Percentiles rank a stretch among this genome's conserved stretches.
phyloP scores from a whole-genome alignment of 129 eudicot species.

The Mikania micrantha region DNA sequence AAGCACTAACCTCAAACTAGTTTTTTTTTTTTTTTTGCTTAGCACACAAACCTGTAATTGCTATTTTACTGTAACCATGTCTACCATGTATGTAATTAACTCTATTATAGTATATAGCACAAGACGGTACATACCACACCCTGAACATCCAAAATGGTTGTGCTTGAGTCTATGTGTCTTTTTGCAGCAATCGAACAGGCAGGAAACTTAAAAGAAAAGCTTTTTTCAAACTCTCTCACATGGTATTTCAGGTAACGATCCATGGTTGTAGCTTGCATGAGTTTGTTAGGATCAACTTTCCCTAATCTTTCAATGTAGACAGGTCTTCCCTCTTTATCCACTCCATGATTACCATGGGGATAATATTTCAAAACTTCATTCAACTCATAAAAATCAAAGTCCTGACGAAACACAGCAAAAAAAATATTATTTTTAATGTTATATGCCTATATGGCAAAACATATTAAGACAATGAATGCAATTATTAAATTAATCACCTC shows the following conservation, averaged over 20 bases:
- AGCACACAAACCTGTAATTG: too few species aligned
- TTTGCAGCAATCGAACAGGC: constrained; percentile 93
- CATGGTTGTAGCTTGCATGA: constrained; percentile 92
- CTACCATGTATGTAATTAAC: too few species aligned
- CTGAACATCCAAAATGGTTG: constrained; percentile 88
- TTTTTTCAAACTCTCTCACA: constrained; percentile 77
- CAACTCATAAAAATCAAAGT: constrained; percentile 72
- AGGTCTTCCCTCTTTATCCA: constrained; percentile 90
- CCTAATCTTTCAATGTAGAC: constrained; percentile 88
- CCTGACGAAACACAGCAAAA: constrained; percentile 40
- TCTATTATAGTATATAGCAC: not conserved
- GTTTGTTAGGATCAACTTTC: constrained; percentile 81
- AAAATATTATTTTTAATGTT: constrained; percentile 1
- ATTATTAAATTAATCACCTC: constrained; percentile 31
- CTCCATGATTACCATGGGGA: constrained; percentile 96
- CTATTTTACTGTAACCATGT: too few species aligned
- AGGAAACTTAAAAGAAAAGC: constrained; percentile 68
- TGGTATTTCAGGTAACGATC: constrained; percentile 85
- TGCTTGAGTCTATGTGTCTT: constrained; percentile 81
- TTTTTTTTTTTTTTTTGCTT: too few species aligned
- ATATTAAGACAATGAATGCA: not conserved
- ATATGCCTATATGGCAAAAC: not conserved
- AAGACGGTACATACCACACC: constrained; percentile 63
- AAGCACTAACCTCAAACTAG: too few species aligned
- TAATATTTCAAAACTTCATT: constrained; percentile 77